Percentiles rank a stretch among this genome's conserved stretches.
phyloP scores from a whole-genome alignment of 179 eudicot species.

The Beta corolliflora region DNA sequence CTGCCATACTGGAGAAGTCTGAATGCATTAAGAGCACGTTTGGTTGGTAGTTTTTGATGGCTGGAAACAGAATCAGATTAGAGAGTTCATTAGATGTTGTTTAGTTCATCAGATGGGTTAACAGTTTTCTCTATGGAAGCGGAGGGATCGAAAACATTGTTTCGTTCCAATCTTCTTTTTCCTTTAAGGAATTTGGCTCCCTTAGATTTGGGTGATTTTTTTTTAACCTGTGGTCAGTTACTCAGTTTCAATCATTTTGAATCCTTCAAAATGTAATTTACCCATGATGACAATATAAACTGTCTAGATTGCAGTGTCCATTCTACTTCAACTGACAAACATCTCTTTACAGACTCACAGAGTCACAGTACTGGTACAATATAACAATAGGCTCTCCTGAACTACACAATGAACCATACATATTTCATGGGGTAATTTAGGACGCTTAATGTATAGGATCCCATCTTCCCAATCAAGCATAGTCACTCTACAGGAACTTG shows the following conservation, averaged over 20 bases:
- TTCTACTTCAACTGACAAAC: constrained; percentile 23
- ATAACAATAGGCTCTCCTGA: background rate
- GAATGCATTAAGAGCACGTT: background rate
- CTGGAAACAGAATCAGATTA: no score
- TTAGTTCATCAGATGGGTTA: no score
- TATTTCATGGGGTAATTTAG: background rate
- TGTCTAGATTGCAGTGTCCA: constrained; percentile 5
- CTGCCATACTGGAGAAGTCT: no score
- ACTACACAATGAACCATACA: background rate
- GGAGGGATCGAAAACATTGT: no score
- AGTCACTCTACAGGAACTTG: constrained; percentile 35
- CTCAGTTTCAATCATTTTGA: background rate
- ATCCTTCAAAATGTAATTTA: background rate
- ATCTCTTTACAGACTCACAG: constrained; percentile 7
- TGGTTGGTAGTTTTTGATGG: no score
- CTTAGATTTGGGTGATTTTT: no score
- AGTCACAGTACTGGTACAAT: constrained; percentile 20
- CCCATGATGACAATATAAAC: background rate
- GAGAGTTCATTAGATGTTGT: no score
- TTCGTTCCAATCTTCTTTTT: no score
- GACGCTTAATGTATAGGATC: constrained; percentile 8
- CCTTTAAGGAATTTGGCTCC: no score
- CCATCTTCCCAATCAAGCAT: background rate
- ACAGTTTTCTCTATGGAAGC: no score
- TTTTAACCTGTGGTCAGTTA: background rate